Base-by-base conservation (phyloP, 352 stramenopile genomes). In the Globisporangium polare region DNA sequence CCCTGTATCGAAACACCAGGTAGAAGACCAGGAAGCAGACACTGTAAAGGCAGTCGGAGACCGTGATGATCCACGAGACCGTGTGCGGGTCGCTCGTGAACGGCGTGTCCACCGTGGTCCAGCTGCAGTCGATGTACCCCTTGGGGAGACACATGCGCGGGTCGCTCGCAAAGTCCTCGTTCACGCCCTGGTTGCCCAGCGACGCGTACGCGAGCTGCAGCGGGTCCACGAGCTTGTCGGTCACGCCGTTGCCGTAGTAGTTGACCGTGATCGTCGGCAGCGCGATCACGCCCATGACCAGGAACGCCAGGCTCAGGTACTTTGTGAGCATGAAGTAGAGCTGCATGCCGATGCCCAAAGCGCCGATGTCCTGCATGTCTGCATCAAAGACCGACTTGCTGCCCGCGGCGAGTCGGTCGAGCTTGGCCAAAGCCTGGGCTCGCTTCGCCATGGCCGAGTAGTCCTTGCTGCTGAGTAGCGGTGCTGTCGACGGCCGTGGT, bases 321-420 rank as follows among this genome's bases (percentile, higher is more conserved):
- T 93, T 90, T 45, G 82, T 88, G 31, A 95, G 63, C 70, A 94
- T 83, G 41, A 95, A 95, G 50, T 94, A 95, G 5, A 95, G 71
- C 71, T 90, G 77, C 67, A 95, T 74, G 12, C 84, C 86, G 42
- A 95, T 92, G 17, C 86, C 86, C 33, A 95, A 62, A 26, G 77
- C 75, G 22, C 79, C 84, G 49, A 95, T 94, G 64, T 90, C 81
- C 46, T 59, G 67, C 79, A 93, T 89, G 1, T 77, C 69, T 27
- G 75, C 79, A 27, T 89, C 64, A 20, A 86, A 78, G 1, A 80
- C 73, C 22, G 79, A 82, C 49, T 91, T 93, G 55, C 70, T 88
- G 5, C 84, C 86, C 3, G 60, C 73, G 0, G 66, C 82, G 5
- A 95, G 81, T 0, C 83, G 83, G 42, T 92, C 71, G 0, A 82